Percentiles rank a stretch among this genome's conserved stretches.
phyloP scores from a whole-genome alignment of 2,329 filamentous ascomycete species.

The Alternaria brassicae region DNA sequence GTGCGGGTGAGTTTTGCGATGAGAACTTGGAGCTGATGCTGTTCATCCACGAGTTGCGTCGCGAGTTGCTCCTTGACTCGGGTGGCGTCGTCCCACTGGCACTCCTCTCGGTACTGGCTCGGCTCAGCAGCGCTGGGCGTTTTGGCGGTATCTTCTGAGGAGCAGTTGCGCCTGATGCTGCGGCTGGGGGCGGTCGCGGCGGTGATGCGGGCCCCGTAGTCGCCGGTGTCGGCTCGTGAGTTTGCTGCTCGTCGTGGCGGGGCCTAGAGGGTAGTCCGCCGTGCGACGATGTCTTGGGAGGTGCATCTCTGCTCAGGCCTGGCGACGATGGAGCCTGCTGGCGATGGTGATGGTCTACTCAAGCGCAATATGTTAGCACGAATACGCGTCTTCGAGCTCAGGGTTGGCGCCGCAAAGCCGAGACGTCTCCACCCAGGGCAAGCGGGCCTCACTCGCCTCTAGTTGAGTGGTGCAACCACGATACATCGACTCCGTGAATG shows the following conservation, averaged over 20 bases:
- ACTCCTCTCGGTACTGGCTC: constrained; percentile 50
- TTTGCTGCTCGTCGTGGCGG: constrained; percentile 26
- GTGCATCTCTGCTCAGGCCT: constrained; percentile 42
- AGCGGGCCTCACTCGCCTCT: constrained; percentile 74
- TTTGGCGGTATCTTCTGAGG: constrained; percentile 41
- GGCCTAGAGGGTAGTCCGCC: constrained; percentile 34
- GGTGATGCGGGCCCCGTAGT: constrained; percentile 38
- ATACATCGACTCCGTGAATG: constrained; percentile 83
- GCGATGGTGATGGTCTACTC: constrained; percentile 47
- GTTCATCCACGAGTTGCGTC: constrained; percentile 87
- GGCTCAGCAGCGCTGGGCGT: constrained; percentile 54
- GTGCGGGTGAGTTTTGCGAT: constrained; percentile 55
- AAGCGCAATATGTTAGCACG: constrained; percentile 26
- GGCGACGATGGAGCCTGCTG: constrained; percentile 48
- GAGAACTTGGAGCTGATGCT: constrained; percentile 94
- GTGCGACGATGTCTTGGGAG: constrained; percentile 47
- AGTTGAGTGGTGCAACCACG: constrained; percentile 85
- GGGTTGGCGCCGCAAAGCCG: constrained; percentile 25
- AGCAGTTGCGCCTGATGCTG: constrained; percentile 17
- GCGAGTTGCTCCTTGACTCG: constrained; percentile 44
- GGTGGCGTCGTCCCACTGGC: constrained; percentile 38
- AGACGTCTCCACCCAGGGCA: constrained; percentile 30
- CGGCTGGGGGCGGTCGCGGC: constrained; percentile 30
- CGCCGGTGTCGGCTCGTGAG: constrained; percentile 20
- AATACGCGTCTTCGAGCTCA: constrained; percentile 24